Evolutionary conservation across 805 yeast species (phyloP).

Genomic region (Helenozyma rhizophorensis): DNA sequence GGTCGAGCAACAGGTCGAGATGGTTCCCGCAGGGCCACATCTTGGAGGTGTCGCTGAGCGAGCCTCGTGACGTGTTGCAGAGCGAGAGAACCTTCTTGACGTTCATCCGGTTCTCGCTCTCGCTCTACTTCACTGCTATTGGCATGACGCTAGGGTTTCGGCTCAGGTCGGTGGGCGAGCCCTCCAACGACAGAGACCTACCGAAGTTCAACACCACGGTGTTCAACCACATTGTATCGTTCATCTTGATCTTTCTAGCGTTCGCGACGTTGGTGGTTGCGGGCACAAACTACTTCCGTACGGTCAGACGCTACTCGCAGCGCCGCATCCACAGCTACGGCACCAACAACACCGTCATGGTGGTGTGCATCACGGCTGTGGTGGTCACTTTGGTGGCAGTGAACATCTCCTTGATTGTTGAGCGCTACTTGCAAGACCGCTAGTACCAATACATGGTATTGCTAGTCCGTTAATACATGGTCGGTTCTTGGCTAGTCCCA

Average conservation of each 20-base stretch:
- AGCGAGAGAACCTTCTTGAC: constrained; percentile 50
- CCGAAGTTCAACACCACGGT: constrained; percentile 2
- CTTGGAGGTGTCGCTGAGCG: constrained; percentile 19
- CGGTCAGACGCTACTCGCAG: constrained; percentile 41
- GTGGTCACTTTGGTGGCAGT: constrained; percentile 33
- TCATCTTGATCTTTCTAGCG: constrained; percentile 34
- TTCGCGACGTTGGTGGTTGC: constrained; percentile 34
- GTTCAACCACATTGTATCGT: constrained; percentile 25
- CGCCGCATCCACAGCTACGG: constrained; percentile 38
- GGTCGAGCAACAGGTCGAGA: not conserved
- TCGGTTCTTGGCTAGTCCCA: no score
- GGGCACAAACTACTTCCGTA: constrained; percentile 38
- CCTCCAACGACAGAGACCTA: not conserved
- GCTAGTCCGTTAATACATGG: no score
- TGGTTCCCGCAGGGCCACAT: constrained; percentile 12
- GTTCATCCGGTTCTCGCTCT: constrained; percentile 43
- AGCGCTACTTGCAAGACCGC: constrained; percentile 8
- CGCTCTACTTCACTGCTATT: constrained; percentile 43
- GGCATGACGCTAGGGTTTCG: constrained; percentile 45
- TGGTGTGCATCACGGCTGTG: constrained; percentile 28
- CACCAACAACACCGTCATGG: constrained; percentile 26
- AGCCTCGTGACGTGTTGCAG: constrained; percentile 53
- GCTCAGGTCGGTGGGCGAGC: constrained; percentile 27
- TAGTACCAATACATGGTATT: no score
- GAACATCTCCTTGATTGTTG: constrained; percentile 25